These are phyloP conservation scores for Vitis hybrid DNA, from an alignment of 177 flowering plant genomes.

Conservation along the genomic window DNA sequence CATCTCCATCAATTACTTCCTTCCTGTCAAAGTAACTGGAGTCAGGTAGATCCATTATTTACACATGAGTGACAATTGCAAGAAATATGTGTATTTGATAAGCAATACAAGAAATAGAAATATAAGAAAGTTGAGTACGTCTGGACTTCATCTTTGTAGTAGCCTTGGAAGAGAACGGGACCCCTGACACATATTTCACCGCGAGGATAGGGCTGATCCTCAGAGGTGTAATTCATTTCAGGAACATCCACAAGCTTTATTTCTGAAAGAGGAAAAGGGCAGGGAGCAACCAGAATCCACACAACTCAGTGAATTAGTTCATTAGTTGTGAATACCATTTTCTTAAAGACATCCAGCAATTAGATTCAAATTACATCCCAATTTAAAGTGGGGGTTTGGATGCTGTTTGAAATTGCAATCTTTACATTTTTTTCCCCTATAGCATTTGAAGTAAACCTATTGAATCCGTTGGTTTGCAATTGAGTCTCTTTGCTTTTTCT, in stretches of 20 bases:
- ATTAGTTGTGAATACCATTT: too few relatives aligned
- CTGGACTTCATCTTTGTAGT: constrained; percentile 88
- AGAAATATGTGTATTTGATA: too few relatives aligned
- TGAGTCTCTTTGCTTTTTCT: too few relatives aligned
- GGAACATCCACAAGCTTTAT: constrained; percentile 96
- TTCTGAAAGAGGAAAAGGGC: constrained; percentile 52
- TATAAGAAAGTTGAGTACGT: constrained; percentile 49
- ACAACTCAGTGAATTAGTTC: not conserved
- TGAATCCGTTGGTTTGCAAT: too few relatives aligned
- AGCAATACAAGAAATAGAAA: not conserved
- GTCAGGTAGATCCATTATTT: not conserved
- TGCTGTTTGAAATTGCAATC: too few relatives aligned
- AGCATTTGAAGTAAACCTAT: too few relatives aligned
- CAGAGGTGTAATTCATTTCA: constrained; percentile 93
- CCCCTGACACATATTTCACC: constrained; percentile 98
- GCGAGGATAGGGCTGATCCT: constrained; percentile 91
- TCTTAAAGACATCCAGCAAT: too few relatives aligned
- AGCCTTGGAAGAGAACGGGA: constrained; percentile 83
- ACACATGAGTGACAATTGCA: not conserved
- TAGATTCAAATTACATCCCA: too few relatives aligned
- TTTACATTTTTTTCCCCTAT: too few relatives aligned
- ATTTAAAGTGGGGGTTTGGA: too few relatives aligned
- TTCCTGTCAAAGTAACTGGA: constrained; percentile 49
- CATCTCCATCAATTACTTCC: constrained; percentile 87
- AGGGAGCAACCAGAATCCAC: not conserved